Evolutionary conservation across 305 asterid species (phyloP).

Genomic region (Euphrasia arctica): DNA sequence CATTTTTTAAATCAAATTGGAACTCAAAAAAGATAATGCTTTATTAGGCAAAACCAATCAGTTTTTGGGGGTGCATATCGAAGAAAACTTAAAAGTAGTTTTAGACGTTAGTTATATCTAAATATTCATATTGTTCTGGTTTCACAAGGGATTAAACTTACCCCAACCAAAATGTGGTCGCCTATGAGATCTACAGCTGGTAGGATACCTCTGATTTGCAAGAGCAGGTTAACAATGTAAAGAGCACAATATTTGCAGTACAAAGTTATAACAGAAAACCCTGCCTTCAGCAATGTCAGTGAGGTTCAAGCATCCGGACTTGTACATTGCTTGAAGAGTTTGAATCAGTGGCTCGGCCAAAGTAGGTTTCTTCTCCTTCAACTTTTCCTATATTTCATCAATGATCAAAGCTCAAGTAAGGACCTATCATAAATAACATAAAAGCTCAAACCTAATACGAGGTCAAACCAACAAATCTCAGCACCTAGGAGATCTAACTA

Average conservation of each 20-base stretch:
- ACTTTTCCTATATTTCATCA: conserved; percentile 63
- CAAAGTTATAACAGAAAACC: conserved; percentile 28
- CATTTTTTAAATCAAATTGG: background rate
- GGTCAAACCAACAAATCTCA: conserved; percentile 15
- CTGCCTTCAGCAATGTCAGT: conserved; percentile 90
- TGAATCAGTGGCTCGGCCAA: conserved; percentile 70
- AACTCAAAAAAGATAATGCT: background rate
- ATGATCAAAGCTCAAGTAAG: conserved; percentile 21
- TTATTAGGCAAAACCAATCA: background rate
- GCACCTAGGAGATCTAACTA: conserved; percentile 8
- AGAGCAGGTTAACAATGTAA: conserved; percentile 1
- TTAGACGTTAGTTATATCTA: background rate
- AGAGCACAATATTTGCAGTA: conserved; percentile 19
- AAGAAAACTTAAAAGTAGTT: too few species aligned
- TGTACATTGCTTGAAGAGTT: conserved; percentile 96
- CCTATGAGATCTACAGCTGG: conserved; percentile 85
- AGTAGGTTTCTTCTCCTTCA: conserved; percentile 98
- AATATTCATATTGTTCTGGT: background rate
- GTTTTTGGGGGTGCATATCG: background rate
- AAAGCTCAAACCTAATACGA: conserved; percentile 15
- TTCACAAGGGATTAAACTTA: conserved; percentile 33
- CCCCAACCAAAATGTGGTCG: conserved; percentile 74
- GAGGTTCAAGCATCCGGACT: conserved; percentile 89
- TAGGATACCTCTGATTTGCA: conserved; percentile 69
- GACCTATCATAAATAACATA: conserved; percentile 11